Base-by-base conservation (phyloP, 192 early-diverging fungal genomes). In the Entomortierella parvispora region DNA sequence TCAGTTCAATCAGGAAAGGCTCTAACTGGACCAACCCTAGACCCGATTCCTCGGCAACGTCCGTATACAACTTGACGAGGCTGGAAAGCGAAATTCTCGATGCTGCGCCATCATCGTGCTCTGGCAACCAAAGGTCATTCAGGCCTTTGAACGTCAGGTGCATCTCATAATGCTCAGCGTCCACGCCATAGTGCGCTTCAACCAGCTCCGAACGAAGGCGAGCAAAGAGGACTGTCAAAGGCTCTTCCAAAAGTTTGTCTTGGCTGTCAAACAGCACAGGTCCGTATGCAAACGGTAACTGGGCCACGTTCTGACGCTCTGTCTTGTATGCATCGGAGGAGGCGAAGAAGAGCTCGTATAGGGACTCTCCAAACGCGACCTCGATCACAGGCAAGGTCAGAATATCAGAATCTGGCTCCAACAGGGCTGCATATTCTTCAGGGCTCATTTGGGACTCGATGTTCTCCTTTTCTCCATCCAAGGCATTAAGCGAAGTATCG, bases 1-100 rank as follows among this genome's bases (percentile, higher is more conserved):
- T 62, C 60, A 62, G 33, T 25, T 62, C 60, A 18, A 62, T 50
- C 8, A 29, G 60, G 60, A 62, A 62, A 31, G 60, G 60, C 33
- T 62, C 60, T 23, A 62, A n/a, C n/a, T n/a, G 22, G 23, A 50
- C 46, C 47, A 62, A 50, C 22, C 50, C 46, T 15, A 37, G 60
- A 20, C 48, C 46, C 14, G 47, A 47, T 5, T 23, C 6, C 18
- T 32, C 60, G 3, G 60, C 47, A 2, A 20, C 20, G 2, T 23
- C 40, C 7, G 33, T 62, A 31, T 50, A 62, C 10, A 62, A 32
- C 1, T 45, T 28, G 34, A 62, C 33, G n/a, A 62, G 60, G 20
- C 50, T 62, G 2, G 20, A 25, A 34, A 62, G 47, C 32, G 60
- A 62, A 26, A 18, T 50, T 4, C 22, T 12, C 1, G 60, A 62